Percentiles rank a stretch among this genome's conserved stretches.
Evolutionary conservation across 2,329 filamentous ascomycete genomes (phyloP).

Genomic region (Ophiocordyceps camponoti-saundersi): DNA sequence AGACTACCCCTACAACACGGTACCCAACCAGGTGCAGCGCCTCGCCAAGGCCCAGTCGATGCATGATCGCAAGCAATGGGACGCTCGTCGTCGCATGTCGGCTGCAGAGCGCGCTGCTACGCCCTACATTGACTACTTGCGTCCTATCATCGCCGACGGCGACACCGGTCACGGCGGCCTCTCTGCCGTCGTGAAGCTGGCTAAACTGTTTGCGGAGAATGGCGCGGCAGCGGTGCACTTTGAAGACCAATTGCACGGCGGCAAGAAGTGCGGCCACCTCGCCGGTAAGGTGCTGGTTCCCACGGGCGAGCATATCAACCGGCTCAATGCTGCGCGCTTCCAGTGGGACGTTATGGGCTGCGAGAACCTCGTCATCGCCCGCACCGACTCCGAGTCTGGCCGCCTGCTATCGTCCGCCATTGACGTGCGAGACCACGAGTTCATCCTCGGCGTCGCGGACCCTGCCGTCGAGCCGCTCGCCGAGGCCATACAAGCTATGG

Average conservation of each 20-base stretch:
- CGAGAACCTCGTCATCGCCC: slow-evolving; percentile 86
- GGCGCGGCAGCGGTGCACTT: slow-evolving; percentile 94
- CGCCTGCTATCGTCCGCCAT: slow-evolving; percentile 80
- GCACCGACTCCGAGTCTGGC: slow-evolving; percentile 90
- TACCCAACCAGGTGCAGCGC: slow-evolving; percentile 93
- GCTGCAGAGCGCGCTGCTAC: slow-evolving; percentile 54
- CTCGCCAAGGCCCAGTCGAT: slow-evolving; percentile 92
- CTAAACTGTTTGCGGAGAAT: slow-evolving; percentile 94
- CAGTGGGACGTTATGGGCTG: slow-evolving; percentile 98
- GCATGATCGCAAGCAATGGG: slow-evolving; percentile 93
- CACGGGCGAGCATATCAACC: slow-evolving; percentile 89
- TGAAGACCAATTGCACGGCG: slow-evolving; percentile 92
- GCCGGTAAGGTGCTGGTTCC: slow-evolving; percentile 94
- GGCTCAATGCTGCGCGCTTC: slow-evolving; percentile 78
- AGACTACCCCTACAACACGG: slow-evolving; percentile 97
- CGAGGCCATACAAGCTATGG: slow-evolving; percentile 82
- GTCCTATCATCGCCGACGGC: slow-evolving; percentile 89
- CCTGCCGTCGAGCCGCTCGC: slow-evolving; percentile 60
- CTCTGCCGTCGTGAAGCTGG: slow-evolving; percentile 84
- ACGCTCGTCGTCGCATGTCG: slow-evolving; percentile 62
- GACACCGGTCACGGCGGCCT: slow-evolving; percentile 92
- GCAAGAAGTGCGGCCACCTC: slow-evolving; percentile 95
- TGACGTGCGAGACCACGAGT: slow-evolving; percentile 90
- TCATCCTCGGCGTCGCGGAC: slow-evolving; percentile 76
- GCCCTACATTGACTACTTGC: slow-evolving; percentile 80